phyloP scores from a whole-genome alignment of 306 rosid genomes.

The Dryas octopetala region DNA sequence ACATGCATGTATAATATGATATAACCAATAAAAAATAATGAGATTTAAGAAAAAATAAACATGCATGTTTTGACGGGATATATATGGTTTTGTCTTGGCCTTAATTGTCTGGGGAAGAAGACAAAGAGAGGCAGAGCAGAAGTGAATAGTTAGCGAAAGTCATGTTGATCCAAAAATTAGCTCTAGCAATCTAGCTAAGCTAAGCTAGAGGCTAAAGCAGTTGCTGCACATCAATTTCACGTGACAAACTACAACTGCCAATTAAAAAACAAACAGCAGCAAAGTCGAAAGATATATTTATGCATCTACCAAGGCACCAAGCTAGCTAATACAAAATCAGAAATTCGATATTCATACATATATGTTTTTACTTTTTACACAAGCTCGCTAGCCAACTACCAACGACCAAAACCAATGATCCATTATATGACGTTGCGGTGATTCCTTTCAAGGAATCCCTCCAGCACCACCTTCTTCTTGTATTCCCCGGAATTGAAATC shows the following conservation, averaged over 20 bases:
- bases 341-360: background rate
- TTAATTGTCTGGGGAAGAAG: background rate
- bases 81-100: background rate
- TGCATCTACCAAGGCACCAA: too few species aligned
- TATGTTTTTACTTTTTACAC: too few species aligned
- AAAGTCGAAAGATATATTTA: background rate
- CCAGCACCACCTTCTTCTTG: conserved; percentile 40
- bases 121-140: conserved; percentile 1
- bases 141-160: background rate
- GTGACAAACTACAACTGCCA: background rate
- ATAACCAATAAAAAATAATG: background rate
- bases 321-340: too few species aligned
- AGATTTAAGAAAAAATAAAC: background rate
- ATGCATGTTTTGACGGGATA: background rate
- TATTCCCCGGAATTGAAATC: conserved; percentile 29
- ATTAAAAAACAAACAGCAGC: background rate
- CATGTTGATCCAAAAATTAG: too few species aligned
- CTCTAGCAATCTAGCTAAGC: too few species aligned
- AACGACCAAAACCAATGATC: too few species aligned
- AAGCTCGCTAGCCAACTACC: too few species aligned
- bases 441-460: conserved; percentile 39
- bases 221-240: too few species aligned
- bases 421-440: conserved; percentile 7
- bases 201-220: too few species aligned
- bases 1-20: background rate